A percentile compares a stretch with the other conserved stretches of the same genome.
Conservation (phyloP, 164 flowering plant species). For the Sedum album region DNA sequence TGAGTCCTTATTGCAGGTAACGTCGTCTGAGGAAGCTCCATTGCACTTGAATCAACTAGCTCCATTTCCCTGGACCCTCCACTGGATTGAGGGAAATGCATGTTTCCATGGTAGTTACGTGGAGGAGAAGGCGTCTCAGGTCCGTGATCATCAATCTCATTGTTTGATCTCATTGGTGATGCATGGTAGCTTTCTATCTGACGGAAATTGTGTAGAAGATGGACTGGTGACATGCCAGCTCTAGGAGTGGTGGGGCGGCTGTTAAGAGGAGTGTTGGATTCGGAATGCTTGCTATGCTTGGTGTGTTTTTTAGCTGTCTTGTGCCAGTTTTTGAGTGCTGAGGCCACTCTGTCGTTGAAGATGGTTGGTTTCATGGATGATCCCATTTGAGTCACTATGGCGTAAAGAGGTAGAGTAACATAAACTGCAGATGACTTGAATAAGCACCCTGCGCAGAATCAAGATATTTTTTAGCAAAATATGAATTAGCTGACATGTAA, state of each 20-base stretch:
- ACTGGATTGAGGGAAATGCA: constrained; percentile 5
- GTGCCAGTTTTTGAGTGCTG: constrained; percentile 9
- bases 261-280: constrained; percentile 22
- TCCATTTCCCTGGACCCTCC: not conserved
- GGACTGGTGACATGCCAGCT: constrained; percentile 37
- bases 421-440: constrained; percentile 49
- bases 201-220: constrained; percentile 26
- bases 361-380: constrained; percentile 4
- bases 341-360: constrained; percentile 7
- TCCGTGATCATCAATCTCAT: constrained; percentile 21
- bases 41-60: constrained; percentile 5
- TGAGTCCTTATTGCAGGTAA: constrained; percentile 12
- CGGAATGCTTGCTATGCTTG: constrained; percentile 13
- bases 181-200: constrained; percentile 15
- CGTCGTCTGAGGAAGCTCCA: constrained; percentile 4
- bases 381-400: not conserved
- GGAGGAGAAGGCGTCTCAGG: constrained; percentile 13
- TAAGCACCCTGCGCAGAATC: constrained; percentile 29
- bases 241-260: constrained; percentile 37
- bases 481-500: not conserved
- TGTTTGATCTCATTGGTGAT: constrained; percentile 19
- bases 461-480: not conserved
- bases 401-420: constrained; percentile 28
- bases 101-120: constrained; percentile 2
- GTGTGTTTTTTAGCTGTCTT: constrained; percentile 5